phyloP scores from a whole-genome alignment of 306 rosid species.

The Hippophae gyantsensis region DNA sequence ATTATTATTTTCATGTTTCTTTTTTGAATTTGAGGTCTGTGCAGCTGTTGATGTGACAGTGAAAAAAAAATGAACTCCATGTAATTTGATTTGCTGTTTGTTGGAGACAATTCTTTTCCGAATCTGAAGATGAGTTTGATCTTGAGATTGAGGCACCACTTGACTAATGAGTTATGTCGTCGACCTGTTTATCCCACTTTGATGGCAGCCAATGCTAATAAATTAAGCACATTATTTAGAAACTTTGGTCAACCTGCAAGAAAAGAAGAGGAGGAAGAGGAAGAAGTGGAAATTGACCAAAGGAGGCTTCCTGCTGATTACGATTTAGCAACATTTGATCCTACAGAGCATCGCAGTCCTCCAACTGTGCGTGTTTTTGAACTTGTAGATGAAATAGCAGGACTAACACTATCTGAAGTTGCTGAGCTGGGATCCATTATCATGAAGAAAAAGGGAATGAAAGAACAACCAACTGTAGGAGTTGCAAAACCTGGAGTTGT shows the following conservation, averaged over 20 bases:
- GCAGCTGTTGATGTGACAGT: too few relatives aligned
- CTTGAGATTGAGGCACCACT: slow-evolving; percentile 37
- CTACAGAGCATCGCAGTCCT: slow-evolving; percentile 73
- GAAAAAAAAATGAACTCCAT: slow-evolving; percentile 4
- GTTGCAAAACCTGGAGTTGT: slow-evolving; percentile 69
- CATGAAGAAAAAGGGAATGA: slow-evolving; percentile 59
- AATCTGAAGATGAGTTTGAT: slow-evolving; percentile 51
- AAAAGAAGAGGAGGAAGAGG: slow-evolving; percentile 62
- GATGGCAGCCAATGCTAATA: slow-evolving; percentile 17
- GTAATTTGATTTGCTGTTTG: slow-evolving; percentile 20
- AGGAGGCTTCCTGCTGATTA: slow-evolving; percentile 90
- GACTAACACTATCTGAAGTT: slow-evolving; percentile 62
- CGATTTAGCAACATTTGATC: slow-evolving; percentile 77
- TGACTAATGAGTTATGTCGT: slow-evolving; percentile 36
- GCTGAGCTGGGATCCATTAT: slow-evolving; percentile 62
- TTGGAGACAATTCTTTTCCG: slow-evolving; percentile 12
- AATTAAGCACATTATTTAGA: slow-evolving; percentile 26
- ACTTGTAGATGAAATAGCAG: slow-evolving; percentile 78
- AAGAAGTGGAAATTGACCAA: slow-evolving; percentile 81
- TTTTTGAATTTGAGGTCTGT: too few relatives aligned
- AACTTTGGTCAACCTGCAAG: slow-evolving; percentile 56
- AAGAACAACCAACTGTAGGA: slow-evolving; percentile 54
- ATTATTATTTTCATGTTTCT: too few relatives aligned
- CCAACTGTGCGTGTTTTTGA: slow-evolving; percentile 65
- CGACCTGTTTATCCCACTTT: slow-evolving; percentile 17